Evolutionary conservation across 352 stramenopile species (phyloP), one percentile per base, ranked within the genome.

Genomic region (Blastocystis hominis): DNA sequence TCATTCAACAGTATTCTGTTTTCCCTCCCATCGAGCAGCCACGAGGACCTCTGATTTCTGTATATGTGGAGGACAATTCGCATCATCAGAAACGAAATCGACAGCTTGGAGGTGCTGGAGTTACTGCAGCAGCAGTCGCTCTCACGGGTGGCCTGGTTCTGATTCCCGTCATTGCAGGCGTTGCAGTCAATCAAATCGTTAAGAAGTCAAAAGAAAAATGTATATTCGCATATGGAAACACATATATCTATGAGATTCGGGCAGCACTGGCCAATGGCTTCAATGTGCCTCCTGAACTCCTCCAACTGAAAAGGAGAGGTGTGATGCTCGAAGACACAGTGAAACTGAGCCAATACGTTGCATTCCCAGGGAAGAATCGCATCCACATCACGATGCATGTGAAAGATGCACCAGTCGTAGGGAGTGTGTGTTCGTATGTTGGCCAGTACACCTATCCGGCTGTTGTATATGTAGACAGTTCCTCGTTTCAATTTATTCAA

Each of bases 331-430:
- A 84, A 36, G 72, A 84, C 55, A n/a, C 9, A 10, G 59, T 61
- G 17, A 24, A 68, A 20, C 13, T 84, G 50, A 15, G 30, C 20
- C 53, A 64, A 7, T 84, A 84, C 44, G 34, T 84, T 15, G 50
- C 53, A 20, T 64, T 42, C 47, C 44, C 72, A 36, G 72, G 72
- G 68, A 84, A 84, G 56, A 36, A 64, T 3, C 10, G 72, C 20
- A 84, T 84, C 46, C 72, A 84, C 20, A 63, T 84, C 36, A 61
- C 72, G 5, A 84, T 84, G 72, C 72, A 84, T 84, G 72, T 84
- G n/a, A 84, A 84, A 46, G 72, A 84, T 15, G 36, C 38, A 66
- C 72, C 72, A 38, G 72, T 84, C 3, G 53, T 53, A 10, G 72
- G 72, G 17, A 84, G 72, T 24, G 72, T 84, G 10, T 84, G 72